These are phyloP conservation scores for Podospora pseudocomata DNA, from an alignment of 495 filamentous ascomycete species.

Conservation along the genomic window DNA sequence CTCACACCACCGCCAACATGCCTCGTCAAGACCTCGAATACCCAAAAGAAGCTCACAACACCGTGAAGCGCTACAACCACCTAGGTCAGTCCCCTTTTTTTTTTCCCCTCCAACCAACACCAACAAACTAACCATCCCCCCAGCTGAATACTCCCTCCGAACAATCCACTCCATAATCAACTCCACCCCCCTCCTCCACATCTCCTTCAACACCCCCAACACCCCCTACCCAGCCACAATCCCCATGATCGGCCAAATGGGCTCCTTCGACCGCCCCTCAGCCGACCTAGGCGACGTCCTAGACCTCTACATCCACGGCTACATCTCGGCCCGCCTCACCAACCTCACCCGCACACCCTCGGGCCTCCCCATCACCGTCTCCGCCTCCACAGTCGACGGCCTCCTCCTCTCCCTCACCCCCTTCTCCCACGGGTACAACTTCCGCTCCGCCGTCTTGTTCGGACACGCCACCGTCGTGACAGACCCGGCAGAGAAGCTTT, in stretches of 20 bases:
- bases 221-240: slow-evolving; percentile 73
- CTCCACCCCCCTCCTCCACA: slow-evolving; percentile 68
- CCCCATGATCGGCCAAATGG: slow-evolving; percentile 88
- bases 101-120: not conserved
- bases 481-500: slow-evolving; percentile 68
- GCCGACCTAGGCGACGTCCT: slow-evolving; percentile 60
- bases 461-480: slow-evolving; percentile 68
- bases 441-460: slow-evolving; percentile 77
- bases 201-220: slow-evolving; percentile 65
- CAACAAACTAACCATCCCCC: slow-evolving; percentile 3
- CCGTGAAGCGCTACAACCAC: slow-evolving; percentile 58
- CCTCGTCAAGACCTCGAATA: slow-evolving; percentile 56
- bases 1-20: slow-evolving; percentile 35
- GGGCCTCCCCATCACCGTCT: slow-evolving; percentile 63
- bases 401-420: slow-evolving; percentile 74
- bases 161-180: slow-evolving; percentile 83
- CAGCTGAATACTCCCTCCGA: slow-evolving; percentile 71
- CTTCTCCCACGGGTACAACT: slow-evolving; percentile 81
- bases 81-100: not conserved
- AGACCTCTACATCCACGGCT: slow-evolving; percentile 86
- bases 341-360: slow-evolving; percentile 53
- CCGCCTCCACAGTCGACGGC: slow-evolving; percentile 65
- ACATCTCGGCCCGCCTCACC: slow-evolving; percentile 76
- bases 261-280: slow-evolving; percentile 61
- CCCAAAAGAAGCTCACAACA: slow-evolving; percentile 63